Conservation (phyloP, 257 asterid genomes). For the Scutellaria baicalensis region DNA sequence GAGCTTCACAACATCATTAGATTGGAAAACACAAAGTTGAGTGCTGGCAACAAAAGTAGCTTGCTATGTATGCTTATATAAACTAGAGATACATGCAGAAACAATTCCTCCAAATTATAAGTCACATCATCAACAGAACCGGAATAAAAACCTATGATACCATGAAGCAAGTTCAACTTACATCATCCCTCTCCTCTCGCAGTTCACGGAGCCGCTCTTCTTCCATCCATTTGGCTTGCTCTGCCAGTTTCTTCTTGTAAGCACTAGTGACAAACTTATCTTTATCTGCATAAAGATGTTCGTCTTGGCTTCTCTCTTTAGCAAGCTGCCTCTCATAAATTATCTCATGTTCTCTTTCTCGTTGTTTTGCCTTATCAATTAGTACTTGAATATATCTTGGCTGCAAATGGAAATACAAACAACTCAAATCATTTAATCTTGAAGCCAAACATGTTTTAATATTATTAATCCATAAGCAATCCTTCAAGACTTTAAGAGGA, state of each 20-base stretch:
- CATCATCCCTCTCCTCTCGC: slow-evolving; percentile 76
- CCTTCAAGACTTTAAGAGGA: not conserved
- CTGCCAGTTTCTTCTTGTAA: slow-evolving; percentile 84
- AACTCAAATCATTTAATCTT: not conserved
- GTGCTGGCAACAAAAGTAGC: not conserved
- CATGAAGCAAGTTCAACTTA: slow-evolving; percentile 24
- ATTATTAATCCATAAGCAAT: not conserved
- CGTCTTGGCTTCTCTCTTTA: slow-evolving; percentile 85
- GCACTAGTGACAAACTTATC: slow-evolving; percentile 84
- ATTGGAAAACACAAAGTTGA: not conserved
- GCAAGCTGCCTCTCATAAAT: slow-evolving; percentile 85
- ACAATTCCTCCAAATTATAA: not conserved
- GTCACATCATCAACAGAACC: not conserved
- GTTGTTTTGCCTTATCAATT: slow-evolving; percentile 66
- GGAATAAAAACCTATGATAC: not conserved
- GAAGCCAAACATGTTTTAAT: not conserved
- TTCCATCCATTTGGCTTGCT: slow-evolving; percentile 84
- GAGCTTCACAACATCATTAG: not conserved
- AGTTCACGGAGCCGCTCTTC: slow-evolving; percentile 88
- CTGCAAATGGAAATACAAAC: slow-evolving; percentile 34
- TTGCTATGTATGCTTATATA: not conserved
- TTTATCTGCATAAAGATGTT: slow-evolving; percentile 71
- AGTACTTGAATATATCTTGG: slow-evolving; percentile 64
- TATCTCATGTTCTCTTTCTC: slow-evolving; percentile 82
- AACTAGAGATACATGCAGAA: not conserved